phyloP scores from a whole-genome alignment of 176 grass and related monocot genomes.

The Hsuehochloa calcarea region DNA sequence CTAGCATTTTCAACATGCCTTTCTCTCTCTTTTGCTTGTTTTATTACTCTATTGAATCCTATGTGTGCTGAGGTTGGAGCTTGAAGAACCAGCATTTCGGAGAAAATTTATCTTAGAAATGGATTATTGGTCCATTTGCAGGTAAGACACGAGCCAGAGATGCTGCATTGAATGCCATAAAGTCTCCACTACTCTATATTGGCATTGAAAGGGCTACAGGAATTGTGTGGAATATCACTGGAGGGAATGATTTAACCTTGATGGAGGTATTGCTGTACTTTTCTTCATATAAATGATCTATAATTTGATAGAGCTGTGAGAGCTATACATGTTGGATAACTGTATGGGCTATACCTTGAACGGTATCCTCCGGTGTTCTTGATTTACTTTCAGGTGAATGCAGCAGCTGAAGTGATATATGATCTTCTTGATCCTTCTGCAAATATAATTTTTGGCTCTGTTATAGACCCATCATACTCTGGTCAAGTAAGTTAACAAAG shows the following conservation, averaged over 20 bases:
- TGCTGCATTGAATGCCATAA: background rate
- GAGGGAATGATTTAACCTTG: background rate
- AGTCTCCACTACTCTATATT: background rate
- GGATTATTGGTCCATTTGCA: background rate
- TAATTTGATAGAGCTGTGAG: background rate
- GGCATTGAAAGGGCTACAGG: background rate
- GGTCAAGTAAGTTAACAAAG: conserved; percentile 45
- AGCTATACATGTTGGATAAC: background rate
- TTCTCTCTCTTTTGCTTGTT: background rate
- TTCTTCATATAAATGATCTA: background rate
- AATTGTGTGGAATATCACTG: background rate
- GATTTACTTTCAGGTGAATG: conserved; percentile 45
- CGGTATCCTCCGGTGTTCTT: background rate
- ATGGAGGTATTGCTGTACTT: background rate
- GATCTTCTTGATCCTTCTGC: conserved; percentile 58
- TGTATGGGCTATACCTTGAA: background rate
- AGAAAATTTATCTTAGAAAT: conserved; percentile 20
- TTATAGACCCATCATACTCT: conserved; percentile 47
- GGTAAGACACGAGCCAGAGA: background rate
- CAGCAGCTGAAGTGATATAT: conserved; percentile 51
- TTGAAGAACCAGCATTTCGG: background rate
- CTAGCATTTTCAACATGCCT: background rate
- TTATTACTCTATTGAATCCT: background rate
- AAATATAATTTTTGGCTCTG: conserved; percentile 56
- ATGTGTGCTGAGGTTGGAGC: background rate